Evolutionary conservation across 768 basidiomycete genomes (phyloP).

Genomic region (Rhodotorula diobovata): DNA sequence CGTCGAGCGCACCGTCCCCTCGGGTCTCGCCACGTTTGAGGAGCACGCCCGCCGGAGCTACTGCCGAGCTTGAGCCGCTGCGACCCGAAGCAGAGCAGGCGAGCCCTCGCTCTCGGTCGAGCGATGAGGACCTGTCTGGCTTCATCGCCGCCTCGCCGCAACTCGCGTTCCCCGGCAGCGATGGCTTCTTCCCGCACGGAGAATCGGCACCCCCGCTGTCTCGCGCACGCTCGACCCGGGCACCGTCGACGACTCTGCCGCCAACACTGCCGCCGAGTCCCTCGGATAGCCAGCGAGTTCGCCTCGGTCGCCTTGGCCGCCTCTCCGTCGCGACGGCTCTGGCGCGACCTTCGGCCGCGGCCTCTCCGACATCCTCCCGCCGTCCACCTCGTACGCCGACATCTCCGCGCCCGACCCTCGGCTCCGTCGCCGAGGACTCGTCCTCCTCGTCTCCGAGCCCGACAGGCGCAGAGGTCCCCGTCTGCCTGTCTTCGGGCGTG

Average conservation of each 20-base stretch:
- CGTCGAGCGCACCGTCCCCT: not conserved
- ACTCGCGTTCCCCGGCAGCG: conserved; percentile 6
- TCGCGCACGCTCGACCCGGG: not conserved
- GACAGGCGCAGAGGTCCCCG: too few species aligned
- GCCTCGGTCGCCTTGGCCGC: not conserved
- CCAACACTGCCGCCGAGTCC: not conserved
- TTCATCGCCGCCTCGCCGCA: conserved; percentile 24
- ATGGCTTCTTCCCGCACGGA: not conserved
- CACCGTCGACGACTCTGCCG: not conserved
- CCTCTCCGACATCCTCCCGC: not conserved
- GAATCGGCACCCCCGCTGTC: not conserved
- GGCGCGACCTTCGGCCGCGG: too few species aligned
- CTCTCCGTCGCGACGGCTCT: not conserved
- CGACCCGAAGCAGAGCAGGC: not conserved
- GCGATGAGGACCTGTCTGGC: not conserved
- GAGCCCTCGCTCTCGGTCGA: not conserved
- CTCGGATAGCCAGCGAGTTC: not conserved
- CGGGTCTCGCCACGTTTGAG: conserved; percentile 2
- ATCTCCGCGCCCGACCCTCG: not conserved
- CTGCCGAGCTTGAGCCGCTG: not conserved
- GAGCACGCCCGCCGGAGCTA: not conserved
- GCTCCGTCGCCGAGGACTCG: not conserved
- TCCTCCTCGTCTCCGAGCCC: not conserved
- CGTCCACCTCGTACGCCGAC: not conserved
- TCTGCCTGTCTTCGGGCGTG: too few species aligned